These are phyloP conservation scores for Verticillium nonalfalfae DNA, from an alignment of 2,329 filamentous ascomycete genomes.

Conservation along the genomic window DNA sequence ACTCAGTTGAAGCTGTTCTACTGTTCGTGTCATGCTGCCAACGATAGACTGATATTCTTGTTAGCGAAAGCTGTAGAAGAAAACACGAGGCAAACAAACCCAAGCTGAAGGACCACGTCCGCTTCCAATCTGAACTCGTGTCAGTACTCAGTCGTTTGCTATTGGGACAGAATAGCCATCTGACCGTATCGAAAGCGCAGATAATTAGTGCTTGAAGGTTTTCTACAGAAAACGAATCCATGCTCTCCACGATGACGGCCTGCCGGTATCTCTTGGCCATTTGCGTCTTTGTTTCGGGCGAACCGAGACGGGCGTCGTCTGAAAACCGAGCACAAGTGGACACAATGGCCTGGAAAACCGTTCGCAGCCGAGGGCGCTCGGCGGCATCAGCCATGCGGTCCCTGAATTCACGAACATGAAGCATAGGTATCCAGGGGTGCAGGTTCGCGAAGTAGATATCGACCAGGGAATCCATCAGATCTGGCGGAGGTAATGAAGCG, in stretches of 20 bases:
- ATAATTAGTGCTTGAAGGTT: slow-evolving; percentile 27
- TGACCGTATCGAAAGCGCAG: slow-evolving; percentile 25
- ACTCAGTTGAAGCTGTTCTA: slow-evolving; percentile 28
- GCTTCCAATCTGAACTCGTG: slow-evolving; percentile 19
- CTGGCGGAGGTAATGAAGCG: slow-evolving; percentile 15
- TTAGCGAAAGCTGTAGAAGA: neutral
- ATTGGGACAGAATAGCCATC: neutral
- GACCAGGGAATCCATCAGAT: slow-evolving; percentile 24
- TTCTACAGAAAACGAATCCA: slow-evolving; percentile 26
- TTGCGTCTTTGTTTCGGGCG: slow-evolving; percentile 1
- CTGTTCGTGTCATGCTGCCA: slow-evolving; percentile 29
- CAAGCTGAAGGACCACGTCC: slow-evolving; percentile 25
- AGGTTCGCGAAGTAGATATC: slow-evolving; percentile 27
- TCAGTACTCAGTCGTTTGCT: neutral
- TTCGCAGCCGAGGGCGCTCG: slow-evolving; percentile 14
- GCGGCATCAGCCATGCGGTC: slow-evolving; percentile 11
- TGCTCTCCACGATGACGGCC: slow-evolving; percentile 22
- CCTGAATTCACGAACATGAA: slow-evolving; percentile 22
- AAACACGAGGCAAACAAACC: slow-evolving; percentile 4
- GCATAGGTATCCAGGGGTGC: slow-evolving; percentile 32
- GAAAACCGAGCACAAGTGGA: slow-evolving; percentile 20
- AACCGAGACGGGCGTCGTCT: slow-evolving; percentile 17
- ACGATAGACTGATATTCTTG: slow-evolving; percentile 20
- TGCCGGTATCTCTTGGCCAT: slow-evolving; percentile 10
- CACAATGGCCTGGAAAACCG: slow-evolving; percentile 29